Evolutionary conservation across 495 filamentous ascomycete genomes (phyloP).

Genomic region (Neohortaea acidophila): DNA sequence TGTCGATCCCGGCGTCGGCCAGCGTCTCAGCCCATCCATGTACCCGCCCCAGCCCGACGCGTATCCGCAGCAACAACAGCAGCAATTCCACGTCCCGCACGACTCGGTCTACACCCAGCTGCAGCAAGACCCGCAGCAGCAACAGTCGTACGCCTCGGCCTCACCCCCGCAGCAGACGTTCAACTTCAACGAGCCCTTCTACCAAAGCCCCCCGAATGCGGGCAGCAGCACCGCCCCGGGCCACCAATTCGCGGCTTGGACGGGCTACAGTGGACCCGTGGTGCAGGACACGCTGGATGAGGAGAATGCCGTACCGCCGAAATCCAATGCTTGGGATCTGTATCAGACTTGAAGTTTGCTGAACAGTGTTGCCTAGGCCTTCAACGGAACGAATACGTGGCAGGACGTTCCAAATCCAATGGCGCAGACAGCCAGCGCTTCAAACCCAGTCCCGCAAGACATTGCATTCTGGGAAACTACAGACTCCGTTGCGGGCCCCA

Average conservation of each 20-base stretch:
- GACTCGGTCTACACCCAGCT: not conserved
- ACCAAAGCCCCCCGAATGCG: not conserved
- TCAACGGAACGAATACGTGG: no score
- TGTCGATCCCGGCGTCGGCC: not conserved
- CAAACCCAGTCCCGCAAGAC: no score
- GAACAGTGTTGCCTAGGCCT: no score
- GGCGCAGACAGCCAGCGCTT: no score
- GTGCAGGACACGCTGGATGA: conserved; percentile 10
- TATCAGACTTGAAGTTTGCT: conserved; percentile 4
- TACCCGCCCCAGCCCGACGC: not conserved
- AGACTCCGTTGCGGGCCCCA: no score
- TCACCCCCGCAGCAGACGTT: conserved; percentile 1
- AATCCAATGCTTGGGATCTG: conserved; percentile 4
- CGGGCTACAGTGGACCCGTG: conserved; percentile 9
- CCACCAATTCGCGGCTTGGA: conserved; percentile 15
- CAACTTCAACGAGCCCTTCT: conserved; percentile 3
- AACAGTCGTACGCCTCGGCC: conserved; percentile 1
- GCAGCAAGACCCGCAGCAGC: conserved; percentile 6
- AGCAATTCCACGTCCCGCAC: not conserved
- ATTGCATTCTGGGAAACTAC: no score
- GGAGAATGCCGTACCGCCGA: conserved; percentile 17
- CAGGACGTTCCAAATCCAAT: no score
- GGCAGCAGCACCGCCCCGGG: conserved; percentile 5
- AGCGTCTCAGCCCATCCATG: not conserved
- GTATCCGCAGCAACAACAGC: not conserved